These are phyloP conservation scores for Neurospora sp. DNA, from an alignment of 495 filamentous ascomycete genomes.

Conservation along the genomic window DNA sequence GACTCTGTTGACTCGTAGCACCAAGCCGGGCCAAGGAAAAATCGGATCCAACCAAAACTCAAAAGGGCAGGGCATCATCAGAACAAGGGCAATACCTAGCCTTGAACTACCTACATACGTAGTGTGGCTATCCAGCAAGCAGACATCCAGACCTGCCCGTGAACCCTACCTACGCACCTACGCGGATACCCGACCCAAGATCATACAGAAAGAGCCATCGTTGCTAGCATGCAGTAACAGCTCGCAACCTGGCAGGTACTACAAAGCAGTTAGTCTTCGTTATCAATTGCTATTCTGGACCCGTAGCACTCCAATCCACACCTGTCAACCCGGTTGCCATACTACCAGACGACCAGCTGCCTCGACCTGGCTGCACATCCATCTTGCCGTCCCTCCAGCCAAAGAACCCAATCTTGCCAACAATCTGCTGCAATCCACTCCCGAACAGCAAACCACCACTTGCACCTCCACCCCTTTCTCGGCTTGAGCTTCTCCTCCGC, in stretches of 20 bases:
- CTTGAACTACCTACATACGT: background rate
- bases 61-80: background rate
- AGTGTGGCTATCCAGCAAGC: background rate
- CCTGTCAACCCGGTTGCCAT: background rate
- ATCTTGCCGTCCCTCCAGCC: background rate
- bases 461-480: background rate
- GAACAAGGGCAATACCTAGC: background rate
- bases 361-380: background rate
- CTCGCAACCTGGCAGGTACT: background rate
- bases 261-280: background rate
- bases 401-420: background rate
- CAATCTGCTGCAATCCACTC: background rate
- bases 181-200: background rate
- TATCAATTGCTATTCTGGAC: background rate
- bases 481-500: background rate
- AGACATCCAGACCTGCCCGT: background rate
- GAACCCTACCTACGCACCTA: background rate
- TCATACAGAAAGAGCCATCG: background rate
- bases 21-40: background rate
- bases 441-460: background rate
- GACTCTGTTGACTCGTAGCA: background rate
- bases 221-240: background rate
- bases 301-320: background rate
- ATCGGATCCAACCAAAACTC: background rate
- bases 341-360: background rate